Evolutionary conservation across 1,139 yeast species (phyloP).

Genomic region (Debaryomyces sp.): DNA sequence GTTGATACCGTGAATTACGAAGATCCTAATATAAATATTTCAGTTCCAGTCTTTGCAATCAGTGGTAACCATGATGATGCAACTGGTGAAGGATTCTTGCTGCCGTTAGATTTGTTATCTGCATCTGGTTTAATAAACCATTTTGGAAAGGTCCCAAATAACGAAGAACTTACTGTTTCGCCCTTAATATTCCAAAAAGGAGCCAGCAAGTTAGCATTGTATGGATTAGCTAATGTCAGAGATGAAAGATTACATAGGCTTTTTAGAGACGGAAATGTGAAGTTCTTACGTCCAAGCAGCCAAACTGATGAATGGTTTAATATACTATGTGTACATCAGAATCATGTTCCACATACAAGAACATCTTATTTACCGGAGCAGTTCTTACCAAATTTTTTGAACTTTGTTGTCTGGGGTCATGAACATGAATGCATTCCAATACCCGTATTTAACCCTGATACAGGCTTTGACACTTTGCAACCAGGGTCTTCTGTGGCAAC

Average conservation of each 20-base stretch:
- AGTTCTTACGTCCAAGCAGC: slow-evolving; percentile 70
- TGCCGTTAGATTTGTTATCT: slow-evolving; percentile 84
- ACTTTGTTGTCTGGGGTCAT: slow-evolving; percentile 94
- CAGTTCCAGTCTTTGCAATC: slow-evolving; percentile 92
- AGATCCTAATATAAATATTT: slow-evolving; percentile 85
- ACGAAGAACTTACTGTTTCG: slow-evolving; percentile 71
- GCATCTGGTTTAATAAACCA: slow-evolving; percentile 86
- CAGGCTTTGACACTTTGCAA: slow-evolving; percentile 79
- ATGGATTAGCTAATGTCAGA: slow-evolving; percentile 85
- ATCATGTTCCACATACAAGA: slow-evolving; percentile 76
- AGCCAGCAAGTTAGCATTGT: slow-evolving; percentile 74
- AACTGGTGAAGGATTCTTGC: slow-evolving; percentile 82
- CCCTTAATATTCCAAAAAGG: slow-evolving; percentile 89
- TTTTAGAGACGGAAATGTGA: slow-evolving; percentile 78
- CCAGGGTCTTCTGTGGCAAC: slow-evolving; percentile 97
- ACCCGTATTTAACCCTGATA: slow-evolving; percentile 64
- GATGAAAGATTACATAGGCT: slow-evolving; percentile 87
- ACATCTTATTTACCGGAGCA: slow-evolving; percentile 85
- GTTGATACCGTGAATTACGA: slow-evolving; percentile 80
- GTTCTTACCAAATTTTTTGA: slow-evolving; percentile 78
- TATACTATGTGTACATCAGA: slow-evolving; percentile 89
- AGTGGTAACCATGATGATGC: slow-evolving; percentile 98
- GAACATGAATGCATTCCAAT: slow-evolving; percentile 92
- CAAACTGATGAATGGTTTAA: slow-evolving; percentile 76
- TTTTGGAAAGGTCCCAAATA: slow-evolving; percentile 81